These are phyloP conservation scores for Citrus unshiu DNA, from an alignment of 345 rosid species.

Conservation along the genomic window DNA sequence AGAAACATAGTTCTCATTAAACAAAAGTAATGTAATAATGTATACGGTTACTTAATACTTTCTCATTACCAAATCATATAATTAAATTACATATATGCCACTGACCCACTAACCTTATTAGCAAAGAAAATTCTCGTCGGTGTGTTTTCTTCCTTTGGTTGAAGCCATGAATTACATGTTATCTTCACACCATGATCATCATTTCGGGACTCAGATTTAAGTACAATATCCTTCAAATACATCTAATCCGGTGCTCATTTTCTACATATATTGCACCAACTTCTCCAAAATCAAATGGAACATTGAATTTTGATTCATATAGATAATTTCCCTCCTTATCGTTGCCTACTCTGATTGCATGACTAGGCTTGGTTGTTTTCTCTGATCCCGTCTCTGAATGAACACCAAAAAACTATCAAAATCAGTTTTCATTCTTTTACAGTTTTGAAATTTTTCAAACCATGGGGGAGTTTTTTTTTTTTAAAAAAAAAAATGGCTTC, in stretches of 20 bases:
- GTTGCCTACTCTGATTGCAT: slow-evolving; percentile 34
- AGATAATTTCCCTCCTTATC: slow-evolving; percentile 5
- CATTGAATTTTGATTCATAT: slow-evolving; percentile 53
- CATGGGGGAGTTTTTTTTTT: not conserved
- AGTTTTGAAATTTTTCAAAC: too few species aligned
- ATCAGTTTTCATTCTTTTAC: not conserved
- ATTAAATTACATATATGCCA: too few species aligned
- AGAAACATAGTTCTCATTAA: too few species aligned
- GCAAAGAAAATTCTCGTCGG: slow-evolving; percentile 62
- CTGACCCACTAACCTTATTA: slow-evolving; percentile 38
- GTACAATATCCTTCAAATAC: slow-evolving; percentile 37
- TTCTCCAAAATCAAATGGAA: slow-evolving; percentile 51
- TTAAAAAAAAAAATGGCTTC: not conserved
- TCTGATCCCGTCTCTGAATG: slow-evolving; percentile 34
- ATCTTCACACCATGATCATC: slow-evolving; percentile 42
- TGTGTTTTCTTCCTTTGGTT: slow-evolving; percentile 44
- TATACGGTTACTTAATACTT: too few species aligned
- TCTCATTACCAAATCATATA: too few species aligned
- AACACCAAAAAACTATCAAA: too few species aligned
- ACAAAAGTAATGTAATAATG: too few species aligned
- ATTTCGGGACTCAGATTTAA: not conserved
- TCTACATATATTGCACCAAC: slow-evolving; percentile 60
- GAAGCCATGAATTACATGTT: slow-evolving; percentile 60
- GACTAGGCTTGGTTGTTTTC: slow-evolving; percentile 42
- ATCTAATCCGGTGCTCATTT: slow-evolving; percentile 73